Evolutionary conservation across 129 eudicot species (phyloP).

Genomic region (Flaveria brownii): DNA sequence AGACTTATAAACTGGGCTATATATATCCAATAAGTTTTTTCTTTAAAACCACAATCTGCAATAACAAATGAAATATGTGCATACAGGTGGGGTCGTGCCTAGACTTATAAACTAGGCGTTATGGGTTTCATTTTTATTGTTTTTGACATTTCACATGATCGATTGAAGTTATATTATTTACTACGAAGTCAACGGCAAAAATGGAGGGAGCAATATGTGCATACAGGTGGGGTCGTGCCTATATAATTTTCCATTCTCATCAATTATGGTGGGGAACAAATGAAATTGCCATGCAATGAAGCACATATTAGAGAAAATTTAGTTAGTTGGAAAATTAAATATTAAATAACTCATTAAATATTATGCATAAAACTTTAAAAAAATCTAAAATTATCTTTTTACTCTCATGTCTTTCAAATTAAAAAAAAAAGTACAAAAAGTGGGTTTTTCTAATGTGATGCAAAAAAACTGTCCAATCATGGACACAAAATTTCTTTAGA

Average conservation of each 20-base stretch:
- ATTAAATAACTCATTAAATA: not conserved
- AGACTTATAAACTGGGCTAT: not conserved
- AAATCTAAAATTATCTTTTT: too few species aligned
- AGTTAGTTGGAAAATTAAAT: not conserved
- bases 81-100: too few species aligned
- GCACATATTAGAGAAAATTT: not conserved
- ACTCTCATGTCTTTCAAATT: too few species aligned
- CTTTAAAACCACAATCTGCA: too few species aligned
- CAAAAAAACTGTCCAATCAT: too few species aligned
- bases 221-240: not conserved
- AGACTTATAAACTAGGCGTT: too few species aligned
- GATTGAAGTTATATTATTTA: not conserved
- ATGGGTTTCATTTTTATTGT: not conserved
- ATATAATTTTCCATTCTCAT: conserved; percentile 1
- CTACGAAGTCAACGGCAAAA: not conserved
- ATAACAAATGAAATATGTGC: too few species aligned
- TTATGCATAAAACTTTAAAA: too few species aligned
- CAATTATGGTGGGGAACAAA: not conserved
- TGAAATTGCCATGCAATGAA: not conserved
- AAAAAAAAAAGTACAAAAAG: too few species aligned
- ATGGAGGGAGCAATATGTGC: not conserved
- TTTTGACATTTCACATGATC: not conserved
- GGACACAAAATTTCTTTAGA: too few species aligned
- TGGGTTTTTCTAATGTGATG: too few species aligned
- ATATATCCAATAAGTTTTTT: too few species aligned